These are phyloP conservation scores for Fusarium neocosmosporiellum DNA, from an alignment of 2,329 filamentous ascomycete species.

Conservation along the genomic window DNA sequence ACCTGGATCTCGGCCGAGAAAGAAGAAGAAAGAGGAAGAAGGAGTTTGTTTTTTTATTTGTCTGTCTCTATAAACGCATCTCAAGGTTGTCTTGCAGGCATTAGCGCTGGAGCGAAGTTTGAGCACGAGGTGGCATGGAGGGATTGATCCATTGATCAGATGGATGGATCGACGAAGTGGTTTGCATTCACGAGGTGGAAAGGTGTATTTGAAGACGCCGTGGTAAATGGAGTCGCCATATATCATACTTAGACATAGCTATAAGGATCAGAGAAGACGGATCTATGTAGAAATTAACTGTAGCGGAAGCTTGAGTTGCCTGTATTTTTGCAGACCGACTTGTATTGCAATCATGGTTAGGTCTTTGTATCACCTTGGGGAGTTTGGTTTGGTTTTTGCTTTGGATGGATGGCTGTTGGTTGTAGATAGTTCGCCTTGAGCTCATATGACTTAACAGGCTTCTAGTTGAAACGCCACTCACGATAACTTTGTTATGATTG, in stretches of 20 bases:
- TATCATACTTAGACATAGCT: constrained; percentile 13
- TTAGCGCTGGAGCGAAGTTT: constrained; percentile 39
- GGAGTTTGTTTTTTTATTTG: constrained; percentile 39
- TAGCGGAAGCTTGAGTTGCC: not conserved
- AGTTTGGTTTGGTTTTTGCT: not conserved
- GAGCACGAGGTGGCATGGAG: constrained; percentile 23
- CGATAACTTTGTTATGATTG: not conserved
- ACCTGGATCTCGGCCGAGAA: constrained; percentile 16
- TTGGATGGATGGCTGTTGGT: not conserved
- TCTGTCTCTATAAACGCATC: constrained; percentile 43
- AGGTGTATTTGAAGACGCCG: constrained; percentile 3
- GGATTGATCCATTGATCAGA: constrained; percentile 5
- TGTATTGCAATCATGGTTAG: not conserved
- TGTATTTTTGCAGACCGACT: not conserved
- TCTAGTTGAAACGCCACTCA: not conserved
- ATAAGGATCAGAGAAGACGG: constrained; percentile 3
- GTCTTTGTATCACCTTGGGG: not conserved
- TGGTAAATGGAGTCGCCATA: constrained; percentile 10
- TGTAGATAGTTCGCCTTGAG: not conserved
- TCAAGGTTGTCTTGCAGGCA: constrained; percentile 41
- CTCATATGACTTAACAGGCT: not conserved
- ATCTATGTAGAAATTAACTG: constrained; percentile 19
- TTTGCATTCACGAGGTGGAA: constrained; percentile 24
- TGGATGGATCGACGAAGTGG: constrained; percentile 5
- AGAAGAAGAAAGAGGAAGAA: constrained; percentile 20